Evolutionary conservation across 2,329 filamentous ascomycete genomes (phyloP), one percentile per base, ranked within the genome.

Genomic region (Cordyceps farinosa): DNA sequence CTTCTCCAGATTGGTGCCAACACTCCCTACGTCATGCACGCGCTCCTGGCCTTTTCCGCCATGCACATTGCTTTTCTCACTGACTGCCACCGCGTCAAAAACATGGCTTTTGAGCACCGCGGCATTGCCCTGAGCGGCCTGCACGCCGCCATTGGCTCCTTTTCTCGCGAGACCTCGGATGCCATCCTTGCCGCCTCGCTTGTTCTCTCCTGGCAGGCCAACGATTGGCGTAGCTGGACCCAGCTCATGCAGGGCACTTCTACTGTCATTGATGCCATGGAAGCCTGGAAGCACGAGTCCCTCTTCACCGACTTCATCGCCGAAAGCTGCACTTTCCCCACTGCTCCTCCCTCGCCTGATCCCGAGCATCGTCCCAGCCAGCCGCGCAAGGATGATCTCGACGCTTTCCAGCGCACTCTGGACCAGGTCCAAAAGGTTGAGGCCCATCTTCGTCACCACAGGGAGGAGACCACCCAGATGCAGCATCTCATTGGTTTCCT

Each of bases 191-290:
- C 93, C 32, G 91, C 93, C 38, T 97, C 94, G 32, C 87, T 97
- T 51, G 85, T 98, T 54, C 84, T 99, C 56, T 96, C 93, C 44
- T 98, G 95, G 93, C 94, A 98, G 79, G 91, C 92, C 62, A 95
- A 89, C 65, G 94, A 98, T 79, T 98, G 93, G 94, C 89, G 89
- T 75, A 90, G 89, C 77, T 98, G 94, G 94, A 92, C 90, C 66
- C 93, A 93, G 68, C 81, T 97, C 65, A 95, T 97, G 82, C 90
- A 94, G 72, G 94, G 93, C 65, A 93, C 93, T 65, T 92, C 90
- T 62, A 93, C 91, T 62, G 92, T 98, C 60, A 90, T 97, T 68
- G 88, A 92, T 70, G 90, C 91, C 50, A 98, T 98, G 92, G 90
- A 93, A 67, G 84, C 87, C 15, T 96, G 91, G 92, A 92, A 92